A percentile compares a stretch with the other conserved stretches of the same genome.
Conservation (phyloP, 2,329 filamentous ascomycete genomes). For the Cylindrodendrum hubeiense region DNA sequence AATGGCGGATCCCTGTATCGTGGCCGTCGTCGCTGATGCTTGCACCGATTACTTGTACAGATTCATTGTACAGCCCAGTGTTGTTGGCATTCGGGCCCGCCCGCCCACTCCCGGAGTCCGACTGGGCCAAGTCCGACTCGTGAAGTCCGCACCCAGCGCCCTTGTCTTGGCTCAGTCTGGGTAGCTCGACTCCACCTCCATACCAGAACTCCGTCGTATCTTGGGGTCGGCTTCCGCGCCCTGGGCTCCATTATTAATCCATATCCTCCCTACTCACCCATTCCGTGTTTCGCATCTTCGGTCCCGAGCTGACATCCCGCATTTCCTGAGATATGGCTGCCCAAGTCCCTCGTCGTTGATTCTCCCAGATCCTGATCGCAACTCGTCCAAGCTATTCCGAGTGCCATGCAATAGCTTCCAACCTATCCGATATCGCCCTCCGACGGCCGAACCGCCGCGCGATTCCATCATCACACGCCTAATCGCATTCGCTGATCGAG, state of each 20-base stretch:
- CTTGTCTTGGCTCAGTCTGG: constrained; percentile 10
- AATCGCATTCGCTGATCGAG: neutral
- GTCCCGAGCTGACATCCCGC: neutral
- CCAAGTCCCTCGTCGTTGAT: neutral
- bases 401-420: constrained; percentile 20
- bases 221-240: constrained; percentile 7
- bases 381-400: neutral
- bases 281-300: neutral
- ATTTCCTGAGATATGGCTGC: neutral
- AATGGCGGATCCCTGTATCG: neutral
- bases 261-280: neutral
- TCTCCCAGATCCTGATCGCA: constrained; percentile 1
- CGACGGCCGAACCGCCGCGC: constrained; percentile 1
- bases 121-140: constrained; percentile 14
- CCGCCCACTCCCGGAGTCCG: neutral
- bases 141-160: neutral
- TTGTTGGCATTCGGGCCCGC: constrained; percentile 1
- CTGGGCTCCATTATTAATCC: constrained; percentile 22
- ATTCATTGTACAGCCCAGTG: no score
- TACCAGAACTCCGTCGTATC: constrained; percentile 14
- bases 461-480: neutral
- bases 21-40: neutral
- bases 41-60: no score
- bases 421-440: constrained; percentile 1
- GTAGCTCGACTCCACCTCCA: constrained; percentile 20